These are phyloP conservation scores for Microcos paniculata DNA, from an alignment of 345 rosid species.

Conservation along the genomic window DNA sequence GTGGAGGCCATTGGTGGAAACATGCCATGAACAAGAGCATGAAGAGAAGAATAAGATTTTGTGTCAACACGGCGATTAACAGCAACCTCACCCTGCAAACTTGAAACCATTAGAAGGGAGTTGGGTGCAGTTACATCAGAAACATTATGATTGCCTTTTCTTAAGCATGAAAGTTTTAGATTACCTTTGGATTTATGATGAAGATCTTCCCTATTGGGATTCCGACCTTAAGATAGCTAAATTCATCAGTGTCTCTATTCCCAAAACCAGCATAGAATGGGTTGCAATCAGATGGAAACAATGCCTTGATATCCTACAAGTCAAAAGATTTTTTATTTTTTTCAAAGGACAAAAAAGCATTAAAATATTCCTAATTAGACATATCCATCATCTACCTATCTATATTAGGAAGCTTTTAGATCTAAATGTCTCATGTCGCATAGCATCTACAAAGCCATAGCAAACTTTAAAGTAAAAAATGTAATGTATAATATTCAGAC, in stretches of 20 bases:
- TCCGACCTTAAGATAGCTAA: slow-evolving; percentile 96
- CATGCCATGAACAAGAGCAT: slow-evolving; percentile 81
- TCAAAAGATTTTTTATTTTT: neutral
- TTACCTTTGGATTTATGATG: slow-evolving; percentile 94
- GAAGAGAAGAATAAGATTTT: slow-evolving; percentile 79
- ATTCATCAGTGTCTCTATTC: slow-evolving; percentile 93
- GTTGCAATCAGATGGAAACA: slow-evolving; percentile 85
- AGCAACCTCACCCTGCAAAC: slow-evolving; percentile 87
- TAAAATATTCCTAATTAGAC: neutral
- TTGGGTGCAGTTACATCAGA: neutral
- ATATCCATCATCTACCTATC: neutral
- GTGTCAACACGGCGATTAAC: slow-evolving; percentile 79
- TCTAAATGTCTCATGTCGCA: neutral
- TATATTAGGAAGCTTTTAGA: slow-evolving; percentile 1
- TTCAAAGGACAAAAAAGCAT: neutral
- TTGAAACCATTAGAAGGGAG: slow-evolving; percentile 21
- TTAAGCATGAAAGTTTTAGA: slow-evolving; percentile 8
- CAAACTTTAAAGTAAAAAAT: neutral
- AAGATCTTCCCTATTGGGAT: slow-evolving; percentile 94
- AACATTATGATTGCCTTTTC: neutral
- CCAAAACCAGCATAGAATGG: slow-evolving; percentile 99
- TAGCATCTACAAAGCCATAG: neutral
- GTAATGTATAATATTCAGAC: neutral
- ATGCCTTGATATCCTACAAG: slow-evolving; percentile 72
- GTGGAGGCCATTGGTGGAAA: slow-evolving; percentile 62